Evolutionary conservation across 768 basidiomycete species (phyloP).

Genomic region (Amanita muscaria): DNA sequence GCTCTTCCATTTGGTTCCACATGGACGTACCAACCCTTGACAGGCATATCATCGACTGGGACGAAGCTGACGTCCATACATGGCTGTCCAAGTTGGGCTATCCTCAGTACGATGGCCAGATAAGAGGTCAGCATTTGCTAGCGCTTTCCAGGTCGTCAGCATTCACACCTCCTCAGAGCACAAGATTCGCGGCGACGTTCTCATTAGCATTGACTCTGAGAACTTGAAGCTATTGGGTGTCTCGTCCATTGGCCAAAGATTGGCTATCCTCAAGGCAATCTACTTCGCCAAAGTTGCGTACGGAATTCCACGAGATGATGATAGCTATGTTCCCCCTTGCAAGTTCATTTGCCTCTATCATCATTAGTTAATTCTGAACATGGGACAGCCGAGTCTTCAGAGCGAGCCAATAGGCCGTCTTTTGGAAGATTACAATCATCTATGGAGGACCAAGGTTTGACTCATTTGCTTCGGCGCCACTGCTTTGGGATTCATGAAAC

Average conservation of each 20-base stretch:
- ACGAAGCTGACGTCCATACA: conserved; percentile 68
- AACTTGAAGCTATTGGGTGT: conserved; percentile 82
- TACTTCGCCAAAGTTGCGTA: conserved; percentile 84
- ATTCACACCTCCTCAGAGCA: conserved; percentile 49
- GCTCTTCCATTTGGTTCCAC: not conserved
- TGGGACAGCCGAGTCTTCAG: conserved; percentile 23
- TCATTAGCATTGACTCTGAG: conserved; percentile 79
- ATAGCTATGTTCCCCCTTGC: conserved; percentile 89
- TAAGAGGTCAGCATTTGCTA: conserved; percentile 51
- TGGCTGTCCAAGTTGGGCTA: conserved; percentile 75
- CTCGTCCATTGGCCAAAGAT: conserved; percentile 81
- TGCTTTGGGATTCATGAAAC: not conserved
- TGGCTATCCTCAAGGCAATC: conserved; percentile 86
- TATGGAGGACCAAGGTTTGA: conserved; percentile 67
- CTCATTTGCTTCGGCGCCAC: not conserved
- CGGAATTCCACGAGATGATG: conserved; percentile 72
- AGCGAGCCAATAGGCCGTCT: conserved; percentile 33
- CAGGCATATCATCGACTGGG: conserved; percentile 49
- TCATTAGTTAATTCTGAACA: not conserved
- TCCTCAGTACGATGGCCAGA: conserved; percentile 75
- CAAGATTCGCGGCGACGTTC: conserved; percentile 84
- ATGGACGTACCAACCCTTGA: conserved; percentile 9
- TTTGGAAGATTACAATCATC: conserved; percentile 59
- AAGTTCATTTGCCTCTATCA: conserved; percentile 19
- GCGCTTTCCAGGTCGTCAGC: conserved; percentile 3